These are phyloP conservation scores for Exophiala aquamarina DNA, from an alignment of 2,329 filamentous ascomycete species.

Conservation along the genomic window DNA sequence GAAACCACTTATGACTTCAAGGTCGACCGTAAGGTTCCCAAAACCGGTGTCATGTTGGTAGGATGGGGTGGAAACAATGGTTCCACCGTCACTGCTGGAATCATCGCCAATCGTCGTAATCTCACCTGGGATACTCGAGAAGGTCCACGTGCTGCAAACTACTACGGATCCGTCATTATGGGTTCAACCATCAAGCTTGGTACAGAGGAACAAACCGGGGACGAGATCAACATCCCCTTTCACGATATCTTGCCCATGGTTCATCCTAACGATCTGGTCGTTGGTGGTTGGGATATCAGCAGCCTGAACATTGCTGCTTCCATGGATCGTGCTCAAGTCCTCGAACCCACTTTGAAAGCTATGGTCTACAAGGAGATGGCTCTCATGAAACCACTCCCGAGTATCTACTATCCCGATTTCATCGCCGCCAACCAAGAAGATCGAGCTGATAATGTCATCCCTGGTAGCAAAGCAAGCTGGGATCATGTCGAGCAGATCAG, in stretches of 20 bases:
- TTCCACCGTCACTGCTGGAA: conserved; percentile 92
- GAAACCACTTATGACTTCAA: conserved; percentile 97
- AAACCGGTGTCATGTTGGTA: conserved; percentile 95
- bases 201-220: conserved; percentile 75
- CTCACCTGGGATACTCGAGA: conserved; percentile 93
- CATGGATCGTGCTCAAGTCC: conserved; percentile 93
- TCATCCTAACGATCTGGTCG: conserved; percentile 90
- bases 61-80: conserved; percentile 99
- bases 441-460: conserved; percentile 85
- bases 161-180: conserved; percentile 98
- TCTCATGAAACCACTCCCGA: conserved; percentile 81
- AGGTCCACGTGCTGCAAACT: conserved; percentile 81
- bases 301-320: conserved; percentile 81
- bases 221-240: conserved; percentile 96
- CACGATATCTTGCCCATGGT: conserved; percentile 93
- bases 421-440: conserved; percentile 98
- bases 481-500: conserved; percentile 92
- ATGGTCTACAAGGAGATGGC: conserved; percentile 92
- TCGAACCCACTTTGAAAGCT: conserved; percentile 91
- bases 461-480: conserved; percentile 78
- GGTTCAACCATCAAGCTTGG: conserved; percentile 95
- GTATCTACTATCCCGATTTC: conserved; percentile 99
- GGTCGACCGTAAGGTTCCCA: conserved; percentile 88
- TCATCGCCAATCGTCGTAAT: conserved; percentile 87
- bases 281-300: conserved; percentile 98